These are phyloP conservation scores for Hypoxylon sp. DNA, from an alignment of 2,329 filamentous ascomycete genomes.

Conservation along the genomic window DNA sequence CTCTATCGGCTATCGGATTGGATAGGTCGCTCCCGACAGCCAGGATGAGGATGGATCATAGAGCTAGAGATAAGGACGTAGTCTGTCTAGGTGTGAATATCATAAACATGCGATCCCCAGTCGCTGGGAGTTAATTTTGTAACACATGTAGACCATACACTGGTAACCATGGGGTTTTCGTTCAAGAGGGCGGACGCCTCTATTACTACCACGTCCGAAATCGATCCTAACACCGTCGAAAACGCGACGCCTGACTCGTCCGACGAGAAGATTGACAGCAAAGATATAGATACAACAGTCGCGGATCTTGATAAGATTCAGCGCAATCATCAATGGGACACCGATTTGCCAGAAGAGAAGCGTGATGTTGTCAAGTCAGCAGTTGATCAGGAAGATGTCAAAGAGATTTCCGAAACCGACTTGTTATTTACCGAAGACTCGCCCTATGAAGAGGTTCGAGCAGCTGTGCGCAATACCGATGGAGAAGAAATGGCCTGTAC, in stretches of 20 bases:
- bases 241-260: constrained; percentile 21
- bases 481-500: constrained; percentile 54
- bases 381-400: constrained; percentile 44
- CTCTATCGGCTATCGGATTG: no score
- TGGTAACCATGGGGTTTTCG: constrained; percentile 25
- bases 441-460: constrained; percentile 52
- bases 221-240: constrained; percentile 26
- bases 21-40: constrained; percentile 24
- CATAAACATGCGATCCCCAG: not conserved
- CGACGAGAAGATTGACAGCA: constrained; percentile 32
- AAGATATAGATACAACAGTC: constrained; percentile 38
- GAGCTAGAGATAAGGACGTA: no score
- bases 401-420: constrained; percentile 46
- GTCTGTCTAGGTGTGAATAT: no score
- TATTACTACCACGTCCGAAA: constrained; percentile 25
- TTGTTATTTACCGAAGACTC: constrained; percentile 49
- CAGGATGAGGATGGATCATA: no score
- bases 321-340: constrained; percentile 48
- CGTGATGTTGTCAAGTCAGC: constrained; percentile 46
- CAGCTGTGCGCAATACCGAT: constrained; percentile 56
- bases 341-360: constrained; percentile 48
- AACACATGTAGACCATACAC: constrained; percentile 1
- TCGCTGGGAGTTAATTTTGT: constrained; percentile 17
- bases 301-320: constrained; percentile 45
- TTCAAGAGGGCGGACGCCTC: constrained; percentile 19